A percentile compares a stretch with the other conserved stretches of the same genome.
Conservation (phyloP, 306 rosid species). For the Gleditsia sinensis region DNA sequence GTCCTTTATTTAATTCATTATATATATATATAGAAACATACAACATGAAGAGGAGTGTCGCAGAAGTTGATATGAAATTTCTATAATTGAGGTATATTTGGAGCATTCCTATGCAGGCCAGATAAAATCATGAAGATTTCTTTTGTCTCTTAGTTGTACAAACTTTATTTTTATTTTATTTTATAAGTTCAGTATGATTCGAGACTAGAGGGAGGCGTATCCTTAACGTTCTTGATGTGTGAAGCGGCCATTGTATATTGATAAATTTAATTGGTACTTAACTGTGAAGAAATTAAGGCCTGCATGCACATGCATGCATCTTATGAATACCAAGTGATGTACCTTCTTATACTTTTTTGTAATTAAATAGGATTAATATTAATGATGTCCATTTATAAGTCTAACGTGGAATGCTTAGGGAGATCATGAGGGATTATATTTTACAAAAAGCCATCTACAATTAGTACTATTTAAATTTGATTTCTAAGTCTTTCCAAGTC, state of each 20-base stretch:
- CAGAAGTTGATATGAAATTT: conserved; percentile 11
- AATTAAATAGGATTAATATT: too few relatives aligned
- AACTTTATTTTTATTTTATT: not conserved
- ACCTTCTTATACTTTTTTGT: too few relatives aligned
- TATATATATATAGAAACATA: not conserved
- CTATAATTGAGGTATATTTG: conserved; percentile 20
- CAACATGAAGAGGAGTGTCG: not conserved
- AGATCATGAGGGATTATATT: not conserved
- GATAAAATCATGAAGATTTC: conserved; percentile 17
- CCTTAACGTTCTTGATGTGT: conserved; percentile 21
- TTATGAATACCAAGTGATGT: conserved; percentile 10
- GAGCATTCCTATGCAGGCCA: conserved; percentile 28
- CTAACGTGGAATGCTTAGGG: conserved; percentile 18
- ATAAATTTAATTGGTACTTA: conserved; percentile 18
- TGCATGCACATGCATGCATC: conserved; percentile 39
- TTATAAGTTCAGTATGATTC: not conserved
- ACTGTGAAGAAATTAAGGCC: conserved; percentile 17
- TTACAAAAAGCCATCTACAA: conserved; percentile 6
- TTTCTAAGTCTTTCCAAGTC: not conserved
- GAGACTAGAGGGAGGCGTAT: conserved; percentile 30
- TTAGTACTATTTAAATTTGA: not conserved
- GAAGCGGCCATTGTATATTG: conserved; percentile 6
- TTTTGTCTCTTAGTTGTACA: conserved; percentile 32
- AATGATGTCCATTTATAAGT: conserved; percentile 4
- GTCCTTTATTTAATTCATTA: not conserved